Evolutionary conservation across 1,284 basidiomycete species (phyloP).

Genomic region (Agaricales sp.): DNA sequence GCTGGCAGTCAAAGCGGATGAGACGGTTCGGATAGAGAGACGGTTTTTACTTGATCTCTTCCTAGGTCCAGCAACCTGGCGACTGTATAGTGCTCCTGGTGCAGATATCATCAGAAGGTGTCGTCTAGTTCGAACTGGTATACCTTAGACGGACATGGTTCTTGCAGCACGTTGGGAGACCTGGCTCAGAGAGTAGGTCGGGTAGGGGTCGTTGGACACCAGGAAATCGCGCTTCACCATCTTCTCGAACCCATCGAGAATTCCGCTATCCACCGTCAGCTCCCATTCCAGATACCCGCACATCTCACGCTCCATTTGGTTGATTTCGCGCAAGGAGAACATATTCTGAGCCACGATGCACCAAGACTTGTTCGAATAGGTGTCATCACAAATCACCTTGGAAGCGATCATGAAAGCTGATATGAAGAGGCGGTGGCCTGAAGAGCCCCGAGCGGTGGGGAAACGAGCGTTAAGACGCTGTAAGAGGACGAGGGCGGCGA

Average conservation of each 20-base stretch:
- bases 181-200: slow-evolving; percentile 46
- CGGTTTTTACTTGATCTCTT: no score
- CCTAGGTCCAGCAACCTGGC: slow-evolving; percentile 10
- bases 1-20: slow-evolving; percentile 27
- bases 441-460: slow-evolving; percentile 85
- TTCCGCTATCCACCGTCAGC: slow-evolving; percentile 63
- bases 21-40: slow-evolving; percentile 16
- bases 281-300: slow-evolving; percentile 72
- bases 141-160: slow-evolving; percentile 20
- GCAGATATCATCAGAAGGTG: no score
- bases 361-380: slow-evolving; percentile 95
- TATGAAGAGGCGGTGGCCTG: slow-evolving; percentile 85
- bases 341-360: slow-evolving; percentile 87
- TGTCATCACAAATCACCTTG: slow-evolving; percentile 92
- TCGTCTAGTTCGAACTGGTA: slow-evolving; percentile 22
- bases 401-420: slow-evolving; percentile 91
- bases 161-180: slow-evolving; percentile 40
- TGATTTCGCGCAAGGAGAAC: slow-evolving; percentile 85
- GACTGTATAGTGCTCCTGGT: slow-evolving; percentile 14
- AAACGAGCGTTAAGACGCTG: slow-evolving; percentile 86
- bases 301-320: slow-evolving; percentile 95
- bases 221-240: slow-evolving; percentile 56
- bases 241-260: slow-evolving; percentile 54
- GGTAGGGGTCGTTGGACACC: slow-evolving; percentile 37
- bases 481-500: slow-evolving; percentile 77